Evolutionary conservation across 2,329 filamentous ascomycete genomes (phyloP).

Genomic region (Cylindrodendrum hubeiense): DNA sequence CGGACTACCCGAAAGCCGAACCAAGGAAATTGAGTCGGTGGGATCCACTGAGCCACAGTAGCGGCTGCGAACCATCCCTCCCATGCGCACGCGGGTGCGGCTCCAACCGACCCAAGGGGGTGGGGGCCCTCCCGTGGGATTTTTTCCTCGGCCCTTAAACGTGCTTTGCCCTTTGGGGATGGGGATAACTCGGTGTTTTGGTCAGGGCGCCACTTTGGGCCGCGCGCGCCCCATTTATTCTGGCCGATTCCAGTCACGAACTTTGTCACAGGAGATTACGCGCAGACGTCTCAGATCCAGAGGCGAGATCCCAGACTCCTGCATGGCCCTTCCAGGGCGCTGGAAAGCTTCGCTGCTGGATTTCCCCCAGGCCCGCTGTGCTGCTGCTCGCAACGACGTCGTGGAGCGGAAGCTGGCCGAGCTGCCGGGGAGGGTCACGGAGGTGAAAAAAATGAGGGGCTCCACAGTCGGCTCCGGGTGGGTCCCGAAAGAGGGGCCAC

Average conservation of each 20-base stretch:
- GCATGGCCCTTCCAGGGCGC: conserved; percentile 5
- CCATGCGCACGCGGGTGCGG: conserved; percentile 34
- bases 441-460: not conserved
- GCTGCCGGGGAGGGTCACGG: conserved; percentile 20
- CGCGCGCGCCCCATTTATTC: conserved; percentile 25
- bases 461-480: conserved; percentile 40
- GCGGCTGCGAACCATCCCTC: not conserved
- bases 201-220: conserved; percentile 24
- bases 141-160: conserved; percentile 10
- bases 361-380: not conserved
- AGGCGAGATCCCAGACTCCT: conserved; percentile 8
- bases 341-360: not conserved
- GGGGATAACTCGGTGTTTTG: conserved; percentile 44
- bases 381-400: not conserved
- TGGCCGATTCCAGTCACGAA: conserved; percentile 16
- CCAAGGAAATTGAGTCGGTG: not conserved
- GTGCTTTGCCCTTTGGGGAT: conserved; percentile 12
- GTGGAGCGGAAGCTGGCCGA: not conserved
- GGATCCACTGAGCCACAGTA: not conserved
- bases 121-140: not conserved
- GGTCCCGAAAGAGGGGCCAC: not conserved
- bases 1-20: conserved; percentile 21
- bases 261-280: conserved; percentile 17
- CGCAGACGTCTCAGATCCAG: conserved; percentile 25
- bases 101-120: conserved; percentile 29